Evolutionary conservation across 805 yeast genomes (phyloP).

Genomic region (Kuraishia floccosa): DNA sequence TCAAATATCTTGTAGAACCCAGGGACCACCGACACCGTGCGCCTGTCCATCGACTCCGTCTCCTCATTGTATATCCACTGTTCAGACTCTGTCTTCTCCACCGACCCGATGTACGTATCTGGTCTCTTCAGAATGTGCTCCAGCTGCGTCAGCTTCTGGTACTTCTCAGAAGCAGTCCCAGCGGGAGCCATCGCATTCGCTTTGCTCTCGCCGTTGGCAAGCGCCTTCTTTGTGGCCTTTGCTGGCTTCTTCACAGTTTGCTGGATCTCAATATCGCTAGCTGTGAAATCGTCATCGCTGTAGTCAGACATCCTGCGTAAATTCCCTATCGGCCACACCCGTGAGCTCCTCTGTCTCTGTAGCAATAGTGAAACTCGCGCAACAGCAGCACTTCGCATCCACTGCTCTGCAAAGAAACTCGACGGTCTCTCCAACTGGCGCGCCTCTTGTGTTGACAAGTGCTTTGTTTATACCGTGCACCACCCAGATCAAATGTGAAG

Average conservation of each 20-base stretch:
- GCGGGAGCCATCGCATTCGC: constrained; percentile 1
- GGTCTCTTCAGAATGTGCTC: constrained; percentile 97
- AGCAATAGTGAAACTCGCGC: no score
- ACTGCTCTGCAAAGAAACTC: no score
- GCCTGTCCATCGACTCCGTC: constrained; percentile 45
- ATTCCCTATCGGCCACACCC: no score
- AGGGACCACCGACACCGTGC: constrained; percentile 74
- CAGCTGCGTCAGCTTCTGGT: constrained; percentile 88
- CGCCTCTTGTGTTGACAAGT: no score
- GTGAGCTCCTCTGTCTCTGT: no score
- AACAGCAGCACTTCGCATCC: no score
- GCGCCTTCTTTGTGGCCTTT: constrained; percentile 24
- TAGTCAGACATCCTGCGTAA: no score
- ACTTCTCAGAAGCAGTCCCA: constrained; percentile 49
- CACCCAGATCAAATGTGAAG: background rate
- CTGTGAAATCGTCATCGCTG: no score
- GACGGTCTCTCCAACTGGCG: no score
- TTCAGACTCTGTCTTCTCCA: constrained; percentile 65
- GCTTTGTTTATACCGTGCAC: no score
- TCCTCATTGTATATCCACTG: constrained; percentile 82
- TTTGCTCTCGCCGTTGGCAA: constrained; percentile 13
- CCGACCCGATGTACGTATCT: constrained; percentile 94
- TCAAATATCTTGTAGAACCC: constrained; percentile 95
- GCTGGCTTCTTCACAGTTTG: constrained; percentile 1
- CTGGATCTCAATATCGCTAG: no score